Conservation (phyloP, 2,329 filamentous ascomycete species). For the Aureobasidium sp. region DNA sequence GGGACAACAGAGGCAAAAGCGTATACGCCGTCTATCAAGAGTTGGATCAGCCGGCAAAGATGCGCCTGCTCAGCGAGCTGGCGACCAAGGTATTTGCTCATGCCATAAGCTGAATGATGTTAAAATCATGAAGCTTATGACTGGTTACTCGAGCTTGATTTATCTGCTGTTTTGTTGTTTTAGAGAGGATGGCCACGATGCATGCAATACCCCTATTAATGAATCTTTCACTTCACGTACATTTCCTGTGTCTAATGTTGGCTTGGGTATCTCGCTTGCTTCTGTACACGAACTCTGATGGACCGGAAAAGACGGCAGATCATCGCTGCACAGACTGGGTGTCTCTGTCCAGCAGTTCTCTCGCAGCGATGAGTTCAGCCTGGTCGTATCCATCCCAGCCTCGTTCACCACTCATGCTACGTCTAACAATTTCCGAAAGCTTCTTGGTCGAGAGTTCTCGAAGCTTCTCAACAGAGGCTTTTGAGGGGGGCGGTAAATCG, state of each 20-base stretch:
- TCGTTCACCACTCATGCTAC: constrained; percentile 51
- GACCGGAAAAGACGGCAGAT: background rate
- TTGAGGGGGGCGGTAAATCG: constrained; percentile 45
- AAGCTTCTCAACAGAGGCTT: constrained; percentile 57
- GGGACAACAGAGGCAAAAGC: constrained; percentile 88
- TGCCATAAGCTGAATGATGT: constrained; percentile 48
- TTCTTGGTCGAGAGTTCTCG: constrained; percentile 67
- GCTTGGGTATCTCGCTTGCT: constrained; percentile 9
- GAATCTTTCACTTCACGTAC: background rate
- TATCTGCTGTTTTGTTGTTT: background rate
- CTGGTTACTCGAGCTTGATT: background rate
- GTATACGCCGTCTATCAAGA: constrained; percentile 90
- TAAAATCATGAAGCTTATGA: constrained; percentile 16
- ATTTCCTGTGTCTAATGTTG: background rate
- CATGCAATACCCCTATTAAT: constrained; percentile 14
- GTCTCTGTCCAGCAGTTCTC: constrained; percentile 56
- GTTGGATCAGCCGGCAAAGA: constrained; percentile 73
- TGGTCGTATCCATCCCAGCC: constrained; percentile 67
- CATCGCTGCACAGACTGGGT: constrained; percentile 29
- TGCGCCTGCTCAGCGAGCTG: constrained; percentile 72
- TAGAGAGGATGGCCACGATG: background rate
- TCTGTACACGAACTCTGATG: background rate
- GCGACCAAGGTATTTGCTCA: constrained; percentile 82
- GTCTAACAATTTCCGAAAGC: constrained; percentile 67
- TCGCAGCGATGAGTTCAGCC: constrained; percentile 64